Evolutionary conservation across 257 asterid genomes (phyloP).

Genomic region (Solanum verrucosum): DNA sequence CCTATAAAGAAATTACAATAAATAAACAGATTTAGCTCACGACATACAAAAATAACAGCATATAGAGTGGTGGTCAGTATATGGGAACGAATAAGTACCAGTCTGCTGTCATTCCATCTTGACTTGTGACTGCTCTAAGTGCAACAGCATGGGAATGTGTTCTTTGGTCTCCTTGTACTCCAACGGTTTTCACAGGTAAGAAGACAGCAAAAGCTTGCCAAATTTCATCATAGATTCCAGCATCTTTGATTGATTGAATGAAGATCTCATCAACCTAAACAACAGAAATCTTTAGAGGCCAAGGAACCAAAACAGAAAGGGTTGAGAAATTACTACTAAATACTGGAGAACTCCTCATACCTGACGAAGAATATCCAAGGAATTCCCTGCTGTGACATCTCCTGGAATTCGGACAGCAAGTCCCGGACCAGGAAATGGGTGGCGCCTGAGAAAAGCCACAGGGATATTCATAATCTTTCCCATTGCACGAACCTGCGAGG

Average conservation of each 20-base stretch:
- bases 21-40: neutral
- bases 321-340: neutral
- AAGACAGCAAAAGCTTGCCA: slow-evolving; percentile 99
- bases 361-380: slow-evolving; percentile 77
- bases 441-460: slow-evolving; percentile 63
- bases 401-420: slow-evolving; percentile 90
- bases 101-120: slow-evolving; percentile 99
- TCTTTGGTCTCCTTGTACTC: slow-evolving; percentile 98
- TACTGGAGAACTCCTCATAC: slow-evolving; percentile 17
- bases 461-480: slow-evolving; percentile 79
- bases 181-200: slow-evolving; percentile 84
- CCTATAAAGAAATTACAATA: slow-evolving; percentile 31
- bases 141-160: slow-evolving; percentile 87
- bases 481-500: slow-evolving; percentile 69
- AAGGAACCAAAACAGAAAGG: neutral
- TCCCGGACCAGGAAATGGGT: slow-evolving; percentile 97
- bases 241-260: slow-evolving; percentile 84
- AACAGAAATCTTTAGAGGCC: neutral
- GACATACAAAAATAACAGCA: neutral
- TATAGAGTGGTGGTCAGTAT: neutral
- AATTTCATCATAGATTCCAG: slow-evolving; percentile 76
- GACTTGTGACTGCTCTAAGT: slow-evolving; percentile 95
- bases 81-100: slow-evolving; percentile 33
- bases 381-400: slow-evolving; percentile 77
- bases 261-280: slow-evolving; percentile 90